Conservation (phyloP, 352 stramenopile species). For the Blastocystis sp. region DNA sequence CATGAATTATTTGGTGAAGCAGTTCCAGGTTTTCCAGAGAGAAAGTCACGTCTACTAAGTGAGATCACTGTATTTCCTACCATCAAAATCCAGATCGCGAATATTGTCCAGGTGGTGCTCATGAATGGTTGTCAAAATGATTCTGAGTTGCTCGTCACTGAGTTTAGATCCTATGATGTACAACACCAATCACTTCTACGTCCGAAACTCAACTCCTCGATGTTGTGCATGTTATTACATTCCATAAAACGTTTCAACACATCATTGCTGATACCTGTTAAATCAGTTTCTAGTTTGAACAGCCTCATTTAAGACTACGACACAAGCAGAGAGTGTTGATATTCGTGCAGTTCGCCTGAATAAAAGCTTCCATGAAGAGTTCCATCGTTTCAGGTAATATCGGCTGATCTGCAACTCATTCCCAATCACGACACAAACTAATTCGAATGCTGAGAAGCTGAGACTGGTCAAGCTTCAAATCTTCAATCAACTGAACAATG, state of each 20-base stretch:
- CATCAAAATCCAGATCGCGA: slow-evolving; percentile 46
- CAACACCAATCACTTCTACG: neutral
- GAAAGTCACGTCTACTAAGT: slow-evolving; percentile 17
- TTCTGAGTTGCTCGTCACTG: slow-evolving; percentile 7
- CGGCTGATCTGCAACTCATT: neutral
- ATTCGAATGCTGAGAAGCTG: slow-evolving; percentile 46
- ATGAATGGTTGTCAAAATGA: slow-evolving; percentile 13
- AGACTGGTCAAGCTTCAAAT: slow-evolving; percentile 30
- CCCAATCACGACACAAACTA: neutral
- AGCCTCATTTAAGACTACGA: neutral
- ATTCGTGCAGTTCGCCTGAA: neutral
- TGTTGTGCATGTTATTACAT: slow-evolving; percentile 28
- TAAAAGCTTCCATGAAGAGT: slow-evolving; percentile 21
- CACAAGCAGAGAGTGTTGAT: slow-evolving; percentile 53
- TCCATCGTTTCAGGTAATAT: neutral
- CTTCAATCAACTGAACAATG: slow-evolving; percentile 29
- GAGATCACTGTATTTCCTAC: neutral
- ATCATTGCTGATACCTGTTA: neutral
- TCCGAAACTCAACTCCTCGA: slow-evolving; percentile 35
- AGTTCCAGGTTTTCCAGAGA: slow-evolving; percentile 35
- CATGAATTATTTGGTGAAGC: slow-evolving; percentile 32
- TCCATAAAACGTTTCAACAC: slow-evolving; percentile 48
- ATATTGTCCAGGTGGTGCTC: slow-evolving; percentile 51
- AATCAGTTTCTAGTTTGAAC: neutral
- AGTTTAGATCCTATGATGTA: neutral